phyloP scores from a whole-genome alignment of 306 rosid genomes.

The Prunus mume region DNA sequence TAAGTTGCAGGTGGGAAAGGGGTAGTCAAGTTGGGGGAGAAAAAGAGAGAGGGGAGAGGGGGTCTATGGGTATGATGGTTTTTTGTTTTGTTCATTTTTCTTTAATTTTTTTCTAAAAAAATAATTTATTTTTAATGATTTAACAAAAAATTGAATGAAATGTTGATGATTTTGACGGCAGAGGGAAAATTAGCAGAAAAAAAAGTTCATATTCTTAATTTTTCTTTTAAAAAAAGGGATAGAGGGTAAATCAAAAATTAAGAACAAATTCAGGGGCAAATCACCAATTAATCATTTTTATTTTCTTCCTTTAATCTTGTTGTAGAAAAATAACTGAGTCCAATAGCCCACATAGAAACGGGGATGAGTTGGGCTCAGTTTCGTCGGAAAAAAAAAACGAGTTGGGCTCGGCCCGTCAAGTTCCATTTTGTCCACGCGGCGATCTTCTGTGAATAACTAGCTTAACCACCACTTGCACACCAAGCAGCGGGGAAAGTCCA shows the following conservation, averaged over 20 bases:
- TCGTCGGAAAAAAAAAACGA: background rate
- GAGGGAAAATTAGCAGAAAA: fast-evolving
- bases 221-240: fast-evolving
- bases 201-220: no score
- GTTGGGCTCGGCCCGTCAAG: background rate
- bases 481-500: background rate
- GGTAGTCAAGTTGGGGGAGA: no score
- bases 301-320: no score
- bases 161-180: no score
- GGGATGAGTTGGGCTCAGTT: background rate
- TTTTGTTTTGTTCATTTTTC: no score
- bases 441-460: background rate
- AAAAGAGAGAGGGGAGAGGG: fast-evolving
- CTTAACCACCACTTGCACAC: background rate
- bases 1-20: no score
- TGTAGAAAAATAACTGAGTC: no score
- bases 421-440: no score
- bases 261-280: fast-evolving
- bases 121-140: no score
- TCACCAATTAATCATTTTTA: fast-evolving
- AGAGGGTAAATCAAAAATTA: fast-evolving
- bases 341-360: background rate
- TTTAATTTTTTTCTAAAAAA: no score
- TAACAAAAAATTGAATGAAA: no score
- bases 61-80: no score